These are phyloP conservation scores for Salicornia ramosissima DNA, from an alignment of 148 eudicot genomes.

Conservation along the genomic window DNA sequence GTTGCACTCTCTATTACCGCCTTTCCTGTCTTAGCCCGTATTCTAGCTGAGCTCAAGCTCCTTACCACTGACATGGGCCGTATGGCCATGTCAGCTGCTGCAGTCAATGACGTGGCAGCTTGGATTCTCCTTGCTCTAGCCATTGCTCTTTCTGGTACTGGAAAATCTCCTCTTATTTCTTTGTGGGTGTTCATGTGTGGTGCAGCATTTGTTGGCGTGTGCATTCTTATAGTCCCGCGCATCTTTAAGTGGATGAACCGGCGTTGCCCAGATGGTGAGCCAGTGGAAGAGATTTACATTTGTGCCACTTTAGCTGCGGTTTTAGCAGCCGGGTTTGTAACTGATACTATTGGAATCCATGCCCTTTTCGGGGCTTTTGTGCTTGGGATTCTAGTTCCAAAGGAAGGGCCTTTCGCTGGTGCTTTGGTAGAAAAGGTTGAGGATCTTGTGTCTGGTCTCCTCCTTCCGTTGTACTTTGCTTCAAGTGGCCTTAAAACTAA, in stretches of 20 bases:
- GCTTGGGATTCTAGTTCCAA: constrained; percentile 65
- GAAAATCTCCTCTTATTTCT: constrained; percentile 48
- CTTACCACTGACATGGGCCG: constrained; percentile 79
- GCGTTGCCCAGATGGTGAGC: constrained; percentile 69
- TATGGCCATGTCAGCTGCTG: constrained; percentile 90
- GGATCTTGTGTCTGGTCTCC: constrained; percentile 77
- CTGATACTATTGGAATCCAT: constrained; percentile 77
- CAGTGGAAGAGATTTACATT: constrained; percentile 57
- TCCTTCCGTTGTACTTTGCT: constrained; percentile 78
- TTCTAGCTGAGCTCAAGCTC: constrained; percentile 77
- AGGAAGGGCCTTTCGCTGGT: constrained; percentile 68
- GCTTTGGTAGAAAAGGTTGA: constrained; percentile 84
- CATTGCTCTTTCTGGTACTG: constrained; percentile 63
- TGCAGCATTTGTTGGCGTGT: constrained; percentile 36
- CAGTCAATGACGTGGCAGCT: constrained; percentile 83
- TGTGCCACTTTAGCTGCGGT: constrained; percentile 55
- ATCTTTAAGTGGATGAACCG: constrained; percentile 56
- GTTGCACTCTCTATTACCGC: constrained; percentile 84
- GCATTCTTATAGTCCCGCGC: constrained; percentile 46
- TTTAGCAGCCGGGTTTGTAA: constrained; percentile 71
- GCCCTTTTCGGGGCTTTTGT: constrained; percentile 88
- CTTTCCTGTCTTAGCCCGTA: constrained; percentile 81
- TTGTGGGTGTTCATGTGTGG: constrained; percentile 69
- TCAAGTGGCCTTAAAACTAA: constrained; percentile 81
- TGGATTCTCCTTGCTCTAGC: constrained; percentile 87